phyloP scores from a whole-genome alignment of 345 rosid species.

The Pugionium dolabratum region DNA sequence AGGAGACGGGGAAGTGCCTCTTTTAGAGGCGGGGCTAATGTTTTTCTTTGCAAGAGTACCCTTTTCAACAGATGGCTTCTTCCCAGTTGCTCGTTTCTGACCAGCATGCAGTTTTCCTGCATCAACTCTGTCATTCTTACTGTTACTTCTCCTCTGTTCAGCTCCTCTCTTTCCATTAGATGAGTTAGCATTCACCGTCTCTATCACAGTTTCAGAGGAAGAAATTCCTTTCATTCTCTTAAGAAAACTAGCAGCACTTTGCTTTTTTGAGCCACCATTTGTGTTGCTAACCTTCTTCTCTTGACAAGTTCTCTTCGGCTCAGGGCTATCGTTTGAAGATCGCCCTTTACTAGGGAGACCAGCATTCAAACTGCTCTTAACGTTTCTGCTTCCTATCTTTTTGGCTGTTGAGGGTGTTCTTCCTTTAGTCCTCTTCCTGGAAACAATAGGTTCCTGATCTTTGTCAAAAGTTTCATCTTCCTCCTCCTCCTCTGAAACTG shows the following conservation, averaged over 20 bases:
- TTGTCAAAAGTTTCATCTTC: constrained; percentile 38
- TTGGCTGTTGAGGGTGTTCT: constrained; percentile 31
- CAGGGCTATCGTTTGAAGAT: constrained; percentile 36
- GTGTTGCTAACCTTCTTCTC: constrained; percentile 37
- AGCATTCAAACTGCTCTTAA: constrained; percentile 29
- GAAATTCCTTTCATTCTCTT: constrained; percentile 51
- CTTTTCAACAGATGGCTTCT: constrained; percentile 12
- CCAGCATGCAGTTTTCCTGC: constrained; percentile 26
- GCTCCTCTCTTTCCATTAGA: constrained; percentile 41
- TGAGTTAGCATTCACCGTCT: constrained; percentile 39
- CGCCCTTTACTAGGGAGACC: constrained; percentile 37
- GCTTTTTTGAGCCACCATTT: constrained; percentile 42
- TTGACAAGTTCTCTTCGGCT: constrained; percentile 38
- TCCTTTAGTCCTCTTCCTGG: constrained; percentile 40
- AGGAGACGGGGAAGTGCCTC: constrained; percentile 25
- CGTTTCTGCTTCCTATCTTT: constrained; percentile 31
- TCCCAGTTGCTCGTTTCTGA: constrained; percentile 26
- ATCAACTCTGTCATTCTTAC: constrained; percentile 27
- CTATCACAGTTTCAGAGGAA: constrained; percentile 33
- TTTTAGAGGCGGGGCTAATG: constrained; percentile 30
- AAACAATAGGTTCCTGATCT: constrained; percentile 32
- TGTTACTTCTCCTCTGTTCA: constrained; percentile 42
- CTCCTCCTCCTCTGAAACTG: constrained; percentile 34
- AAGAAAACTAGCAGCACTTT: constrained; percentile 52
- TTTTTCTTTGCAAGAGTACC: constrained; percentile 37